Evolutionary conservation across 768 basidiomycete species (phyloP).

Genomic region (Rhizopogon salebrosus): DNA sequence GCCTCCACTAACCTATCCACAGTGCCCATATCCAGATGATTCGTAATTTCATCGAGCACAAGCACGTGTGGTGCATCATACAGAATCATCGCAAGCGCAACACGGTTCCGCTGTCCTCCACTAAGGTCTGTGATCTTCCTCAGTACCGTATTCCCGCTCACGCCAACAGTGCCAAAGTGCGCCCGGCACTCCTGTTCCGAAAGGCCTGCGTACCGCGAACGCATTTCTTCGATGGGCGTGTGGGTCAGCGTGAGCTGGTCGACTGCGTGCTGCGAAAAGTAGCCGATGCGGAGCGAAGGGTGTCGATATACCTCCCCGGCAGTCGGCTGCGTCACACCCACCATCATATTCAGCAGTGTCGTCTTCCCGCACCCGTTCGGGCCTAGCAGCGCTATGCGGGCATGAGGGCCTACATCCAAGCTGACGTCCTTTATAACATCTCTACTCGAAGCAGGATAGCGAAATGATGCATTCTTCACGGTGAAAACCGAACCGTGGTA

Average conservation of each 20-base stretch:
- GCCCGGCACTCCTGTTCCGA: constrained; percentile 27
- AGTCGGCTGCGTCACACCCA: constrained; percentile 35
- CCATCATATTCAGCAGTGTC: constrained; percentile 46
- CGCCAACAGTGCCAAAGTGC: constrained; percentile 7
- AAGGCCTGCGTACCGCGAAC: constrained; percentile 22
- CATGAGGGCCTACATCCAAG: constrained; percentile 34
- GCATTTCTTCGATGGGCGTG: constrained; percentile 21
- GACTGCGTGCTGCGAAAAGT: constrained; percentile 60
- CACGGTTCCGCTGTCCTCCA: constrained; percentile 26
- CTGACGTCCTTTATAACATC: constrained; percentile 26
- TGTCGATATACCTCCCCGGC: constrained; percentile 48
- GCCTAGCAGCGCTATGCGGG: constrained; percentile 38
- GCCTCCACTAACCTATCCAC: constrained; percentile 50
- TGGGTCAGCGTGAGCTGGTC: constrained; percentile 35
- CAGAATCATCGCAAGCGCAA: constrained; percentile 53
- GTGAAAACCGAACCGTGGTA: constrained; percentile 30
- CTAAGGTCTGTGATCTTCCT: constrained; percentile 20
- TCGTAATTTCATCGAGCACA: constrained; percentile 56
- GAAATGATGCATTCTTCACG: constrained; percentile 28
- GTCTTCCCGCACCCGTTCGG: constrained; percentile 35
- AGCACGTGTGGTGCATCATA: constrained; percentile 49
- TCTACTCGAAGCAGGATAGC: constrained; percentile 24
- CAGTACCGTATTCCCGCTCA: constrained; percentile 6
- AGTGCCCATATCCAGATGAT: constrained; percentile 63
- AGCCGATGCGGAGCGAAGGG: constrained; percentile 49